Conservation (phyloP, 2,329 filamentous ascomycete genomes). For the Colletotrichum musicola region DNA sequence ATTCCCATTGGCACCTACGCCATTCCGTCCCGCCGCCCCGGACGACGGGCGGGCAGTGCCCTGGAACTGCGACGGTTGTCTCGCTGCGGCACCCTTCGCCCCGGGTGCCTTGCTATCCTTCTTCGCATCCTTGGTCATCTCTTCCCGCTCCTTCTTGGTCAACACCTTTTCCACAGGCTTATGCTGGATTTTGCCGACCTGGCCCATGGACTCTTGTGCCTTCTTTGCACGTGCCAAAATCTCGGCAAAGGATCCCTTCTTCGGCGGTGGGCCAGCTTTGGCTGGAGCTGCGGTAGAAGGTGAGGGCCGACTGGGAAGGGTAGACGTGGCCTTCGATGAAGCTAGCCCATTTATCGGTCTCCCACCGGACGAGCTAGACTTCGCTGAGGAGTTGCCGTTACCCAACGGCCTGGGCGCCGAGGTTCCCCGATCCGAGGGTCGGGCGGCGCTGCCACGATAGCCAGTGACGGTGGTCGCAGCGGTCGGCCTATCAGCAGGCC, state of each 20-base stretch:
- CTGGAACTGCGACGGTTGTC: conserved; percentile 27
- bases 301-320: conserved; percentile 39
- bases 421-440: conserved; percentile 28
- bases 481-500: conserved; percentile 19
- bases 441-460: conserved; percentile 38
- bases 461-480: conserved; percentile 17
- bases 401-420: conserved; percentile 32
- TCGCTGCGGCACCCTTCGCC: conserved; percentile 23
- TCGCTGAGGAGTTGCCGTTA: conserved; percentile 20
- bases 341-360: conserved; percentile 24
- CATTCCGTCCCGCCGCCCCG: conserved; percentile 12
- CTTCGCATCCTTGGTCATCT: conserved; percentile 59
- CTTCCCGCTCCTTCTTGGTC: conserved; percentile 66
- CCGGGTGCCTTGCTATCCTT: conserved; percentile 29
- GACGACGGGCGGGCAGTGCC: conserved; percentile 24
- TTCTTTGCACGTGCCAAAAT: conserved; percentile 79
- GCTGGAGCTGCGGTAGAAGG: conserved; percentile 57
- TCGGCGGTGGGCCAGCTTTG: conserved; percentile 62
- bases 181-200: conserved; percentile 79
- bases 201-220: conserved; percentile 71
- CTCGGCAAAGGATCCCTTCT: conserved; percentile 81
- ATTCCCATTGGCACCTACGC: conserved; percentile 41
- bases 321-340: conserved; percentile 15
- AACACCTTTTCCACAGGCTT: conserved; percentile 77
- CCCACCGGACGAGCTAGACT: conserved; percentile 22